These are phyloP conservation scores for Cercospora sp. DNA, from an alignment of 2,329 filamentous ascomycete genomes.

Conservation along the genomic window DNA sequence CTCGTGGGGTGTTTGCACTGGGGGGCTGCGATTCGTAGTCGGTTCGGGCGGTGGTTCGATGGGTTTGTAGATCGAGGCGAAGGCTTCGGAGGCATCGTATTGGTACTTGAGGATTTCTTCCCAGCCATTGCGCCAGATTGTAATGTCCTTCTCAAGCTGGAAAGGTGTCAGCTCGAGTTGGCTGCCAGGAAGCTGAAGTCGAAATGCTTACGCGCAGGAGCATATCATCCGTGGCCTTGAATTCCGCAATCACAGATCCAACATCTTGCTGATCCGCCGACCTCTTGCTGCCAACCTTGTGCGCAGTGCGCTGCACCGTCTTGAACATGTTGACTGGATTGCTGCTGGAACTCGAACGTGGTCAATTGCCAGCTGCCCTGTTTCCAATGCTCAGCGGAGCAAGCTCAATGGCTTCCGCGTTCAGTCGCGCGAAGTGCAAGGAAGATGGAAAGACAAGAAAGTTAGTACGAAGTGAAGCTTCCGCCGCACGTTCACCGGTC, in stretches of 20 bases:
- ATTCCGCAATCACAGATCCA: conserved; percentile 72
- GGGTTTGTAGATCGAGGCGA: conserved; percentile 73
- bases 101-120: conserved; percentile 69
- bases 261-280: conserved; percentile 76
- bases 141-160: conserved; percentile 73
- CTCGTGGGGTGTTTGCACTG: conserved; percentile 58
- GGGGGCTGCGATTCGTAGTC: conserved; percentile 51
- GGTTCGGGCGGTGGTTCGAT: conserved; percentile 67
- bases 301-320: conserved; percentile 68
- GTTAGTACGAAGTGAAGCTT: not conserved
- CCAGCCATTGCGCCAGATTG: conserved; percentile 78
- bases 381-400: not conserved
- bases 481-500: not conserved
- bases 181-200: not conserved
- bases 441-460: not conserved
- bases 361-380: not conserved
- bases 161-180: not conserved
- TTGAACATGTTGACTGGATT: conserved; percentile 35
- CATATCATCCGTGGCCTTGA: conserved; percentile 75
- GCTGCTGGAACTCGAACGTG: not conserved
- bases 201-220: conserved; percentile 42
- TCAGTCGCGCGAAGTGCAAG: not conserved
- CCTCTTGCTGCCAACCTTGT: conserved; percentile 64
- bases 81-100: conserved; percentile 64
- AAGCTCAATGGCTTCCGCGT: not conserved